phyloP scores from a whole-genome alignment of 2,329 filamentous ascomycete species.

The Karstenula rhodostoma region DNA sequence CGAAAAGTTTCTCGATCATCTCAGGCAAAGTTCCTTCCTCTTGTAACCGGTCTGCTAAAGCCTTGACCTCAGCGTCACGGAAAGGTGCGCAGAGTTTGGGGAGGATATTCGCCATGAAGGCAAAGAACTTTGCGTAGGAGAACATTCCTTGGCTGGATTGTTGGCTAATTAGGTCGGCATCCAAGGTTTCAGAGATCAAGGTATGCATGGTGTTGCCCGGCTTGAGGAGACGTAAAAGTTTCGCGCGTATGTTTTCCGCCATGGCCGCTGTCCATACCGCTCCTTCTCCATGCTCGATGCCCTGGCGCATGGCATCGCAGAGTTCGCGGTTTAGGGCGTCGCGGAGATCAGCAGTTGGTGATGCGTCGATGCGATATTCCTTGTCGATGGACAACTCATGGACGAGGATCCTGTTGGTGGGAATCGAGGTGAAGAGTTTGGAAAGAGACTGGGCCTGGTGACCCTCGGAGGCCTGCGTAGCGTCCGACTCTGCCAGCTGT shows the following conservation, averaged over 20 bases:
- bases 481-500: constrained; percentile 34
- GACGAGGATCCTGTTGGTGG: constrained; percentile 76
- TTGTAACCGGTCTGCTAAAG: constrained; percentile 67
- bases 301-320: constrained; percentile 67
- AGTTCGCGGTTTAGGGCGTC: constrained; percentile 67
- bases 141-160: constrained; percentile 77
- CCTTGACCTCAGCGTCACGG: constrained; percentile 78
- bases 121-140: constrained; percentile 82
- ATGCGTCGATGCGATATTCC: constrained; percentile 73
- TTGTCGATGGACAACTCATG: constrained; percentile 83
- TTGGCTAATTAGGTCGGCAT: constrained; percentile 73
- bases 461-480: constrained; percentile 28
- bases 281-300: constrained; percentile 70
- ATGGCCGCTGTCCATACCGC: constrained; percentile 75
- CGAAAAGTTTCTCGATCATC: constrained; percentile 78
- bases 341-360: constrained; percentile 64
- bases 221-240: constrained; percentile 75
- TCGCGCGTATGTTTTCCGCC: constrained; percentile 74
- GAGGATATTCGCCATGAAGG: constrained; percentile 76
- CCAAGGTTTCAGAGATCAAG: constrained; percentile 77
- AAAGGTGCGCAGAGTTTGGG: constrained; percentile 83
- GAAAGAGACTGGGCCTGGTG: constrained; percentile 55
- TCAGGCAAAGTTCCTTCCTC: constrained; percentile 61
- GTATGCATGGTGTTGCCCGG: constrained; percentile 76
- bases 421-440: constrained; percentile 68